Evolutionary conservation across 2,329 filamentous ascomycete genomes (phyloP), one percentile per base, ranked within the genome.

Genomic region (Monosporascus ibericus): DNA sequence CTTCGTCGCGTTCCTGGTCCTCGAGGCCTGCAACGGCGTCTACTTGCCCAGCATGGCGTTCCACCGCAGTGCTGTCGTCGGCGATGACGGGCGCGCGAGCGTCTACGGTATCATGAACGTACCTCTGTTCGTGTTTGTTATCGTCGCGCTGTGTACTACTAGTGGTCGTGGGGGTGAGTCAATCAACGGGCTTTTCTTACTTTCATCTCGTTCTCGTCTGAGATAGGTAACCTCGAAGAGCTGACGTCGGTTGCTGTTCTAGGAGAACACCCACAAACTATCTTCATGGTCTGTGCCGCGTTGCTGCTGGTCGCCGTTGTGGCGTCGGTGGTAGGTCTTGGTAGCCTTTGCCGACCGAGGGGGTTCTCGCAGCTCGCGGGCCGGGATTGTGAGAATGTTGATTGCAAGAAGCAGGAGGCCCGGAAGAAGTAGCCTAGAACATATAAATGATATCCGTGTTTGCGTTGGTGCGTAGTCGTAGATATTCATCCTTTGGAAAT

Each of bases 101-200:
- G 48, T 66, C 6, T 69, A 69, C 46, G 65, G 66, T 3, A 40
- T 68, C 48, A 70, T 69, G 59, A 63, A 65, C 44, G 71, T 85
- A 15, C 81, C 82, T 11, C 65, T 85, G 55, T 85, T 84, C 60
- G 55, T 78, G 17, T 81, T 82, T 59, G 78, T 83, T 2, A 74
- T 81, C 9, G 66, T 74, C 6, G 74, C 77, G 14, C 61, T 82
- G 42, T 48, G 54, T 34, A 70, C 71, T 5, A 66, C 68, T 50
- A 70, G 69, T 38, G 67, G 65, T 49, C 47, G 51, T 18, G 49
- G 52, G 49, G 58, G 61, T 61, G 48, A 55, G 53, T 51, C 9
- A 39, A 49, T 5, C 30, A 14, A 34, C 30, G 4, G 4, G 30
- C 30, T 14, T 34, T 34, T 14, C n/a, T 48, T 27, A 40, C 18